A percentile compares a stretch with the other conserved stretches of the same genome.
These are phyloP conservation scores for Amanita polypyramis DNA, from an alignment of 768 basidiomycete species.

Conservation along the genomic window DNA sequence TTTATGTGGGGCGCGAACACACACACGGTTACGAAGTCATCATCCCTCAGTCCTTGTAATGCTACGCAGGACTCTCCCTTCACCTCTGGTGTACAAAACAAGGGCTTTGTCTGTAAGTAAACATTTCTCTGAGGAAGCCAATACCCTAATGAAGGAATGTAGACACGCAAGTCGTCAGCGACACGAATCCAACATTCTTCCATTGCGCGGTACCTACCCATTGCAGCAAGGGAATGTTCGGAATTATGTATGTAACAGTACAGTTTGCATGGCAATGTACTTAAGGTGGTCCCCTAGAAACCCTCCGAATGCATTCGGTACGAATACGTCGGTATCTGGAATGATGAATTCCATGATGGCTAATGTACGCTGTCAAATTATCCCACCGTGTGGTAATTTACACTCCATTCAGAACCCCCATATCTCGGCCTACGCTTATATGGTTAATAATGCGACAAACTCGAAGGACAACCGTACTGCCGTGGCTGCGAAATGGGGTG, in stretches of 20 bases:
- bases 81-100: constrained; percentile 54
- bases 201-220: constrained; percentile 64
- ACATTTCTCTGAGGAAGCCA: background rate
- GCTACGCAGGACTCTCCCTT: constrained; percentile 49
- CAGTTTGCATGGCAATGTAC: background rate
- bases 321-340: constrained; percentile 35
- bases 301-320: constrained; percentile 38
- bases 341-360: constrained; percentile 41
- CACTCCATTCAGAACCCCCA: constrained; percentile 33
- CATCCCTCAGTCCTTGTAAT: constrained; percentile 62
- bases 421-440: constrained; percentile 44
- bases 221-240: constrained; percentile 82
- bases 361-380: constrained; percentile 23
- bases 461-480: constrained; percentile 21
- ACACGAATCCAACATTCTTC: constrained; percentile 64
- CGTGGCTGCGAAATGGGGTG: constrained; percentile 48
- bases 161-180: constrained; percentile 66
- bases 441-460: constrained; percentile 37
- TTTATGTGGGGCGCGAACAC: constrained; percentile 73
- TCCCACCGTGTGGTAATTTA: background rate
- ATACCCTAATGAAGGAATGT: constrained; percentile 11
- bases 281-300: constrained; percentile 27
- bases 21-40: constrained; percentile 79
- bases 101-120: constrained; percentile 51
- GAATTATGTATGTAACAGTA: constrained; percentile 41